Base-by-base conservation (phyloP, 257 asterid genomes). In the Thymus mandschuricus region DNA sequence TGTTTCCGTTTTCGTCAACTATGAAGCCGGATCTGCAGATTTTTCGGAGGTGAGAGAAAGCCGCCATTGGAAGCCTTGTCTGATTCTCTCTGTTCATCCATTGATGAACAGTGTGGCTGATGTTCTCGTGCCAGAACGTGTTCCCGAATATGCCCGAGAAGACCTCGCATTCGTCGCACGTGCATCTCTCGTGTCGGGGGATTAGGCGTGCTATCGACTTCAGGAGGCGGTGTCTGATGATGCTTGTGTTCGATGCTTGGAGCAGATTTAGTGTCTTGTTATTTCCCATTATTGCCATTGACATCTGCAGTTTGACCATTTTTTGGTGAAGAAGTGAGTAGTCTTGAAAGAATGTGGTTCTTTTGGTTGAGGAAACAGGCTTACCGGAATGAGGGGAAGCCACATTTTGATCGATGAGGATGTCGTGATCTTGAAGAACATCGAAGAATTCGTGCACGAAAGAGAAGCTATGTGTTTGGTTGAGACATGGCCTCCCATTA, bases 121-220 rank as follows among this genome's bases (percentile, higher is more conserved):
- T 48, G 66, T 87, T 87, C 30, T 79, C 77, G 60, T 87, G 92
- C 90, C 92, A 85, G 59, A 73, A 85, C 33, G 82, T 15, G 46
- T 81, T 87, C 28, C 92, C 92, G 31, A 87, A 87, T 48, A 87
- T 78, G 31, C 92, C 92, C 0, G 88, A 87, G 65, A 81, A 79
- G 3, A 87, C 85, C 64, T 84, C 87, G 43, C 92, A 87, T 75
- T 87, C 89, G 30, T 81, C 86, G 6, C 73, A 79, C 4, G 68
- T 78, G 88, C 89, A 87, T 60, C 86, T 77, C 63, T 87, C 88
- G 10, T 58, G 66, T 43, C 92, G 89, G 1, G 92, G 89, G 10
- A 87, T 61, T 13, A 72, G 44, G 21, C 84, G 82, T 7, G 89
- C 86, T 43, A 87, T 66, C 15, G 83, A 57, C 57, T 81, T 87